A percentile compares a stretch with the other conserved stretches of the same genome.
Evolutionary conservation across 2,329 filamentous ascomycete species (phyloP).

Genomic region (Pezicula carpinea): DNA sequence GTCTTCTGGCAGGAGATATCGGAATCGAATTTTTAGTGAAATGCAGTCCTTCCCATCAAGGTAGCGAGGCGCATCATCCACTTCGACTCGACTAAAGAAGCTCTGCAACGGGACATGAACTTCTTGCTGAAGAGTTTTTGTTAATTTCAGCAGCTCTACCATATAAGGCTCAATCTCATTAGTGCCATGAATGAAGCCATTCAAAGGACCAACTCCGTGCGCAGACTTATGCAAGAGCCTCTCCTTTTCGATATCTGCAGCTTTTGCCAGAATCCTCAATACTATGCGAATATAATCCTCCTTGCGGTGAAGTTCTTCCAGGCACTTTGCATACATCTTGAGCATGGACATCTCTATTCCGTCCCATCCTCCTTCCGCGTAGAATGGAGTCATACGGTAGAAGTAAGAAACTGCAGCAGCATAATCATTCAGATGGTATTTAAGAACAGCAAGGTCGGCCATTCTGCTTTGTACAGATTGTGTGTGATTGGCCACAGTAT

Average conservation of each 20-base stretch:
- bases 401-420: slow-evolving; percentile 72
- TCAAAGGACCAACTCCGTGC: slow-evolving; percentile 9
- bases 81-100: slow-evolving; percentile 67
- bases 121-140: slow-evolving; percentile 46
- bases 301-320: slow-evolving; percentile 69
- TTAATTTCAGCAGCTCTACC: slow-evolving; percentile 25
- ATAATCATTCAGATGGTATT: slow-evolving; percentile 72
- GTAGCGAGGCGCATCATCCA: slow-evolving; percentile 67
- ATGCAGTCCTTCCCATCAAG: slow-evolving; percentile 71
- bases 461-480: slow-evolving; percentile 74
- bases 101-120: slow-evolving; percentile 63
- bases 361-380: slow-evolving; percentile 73
- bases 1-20: slow-evolving; percentile 67
- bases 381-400: slow-evolving; percentile 71
- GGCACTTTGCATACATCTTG: slow-evolving; percentile 77
- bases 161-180: slow-evolving; percentile 23
- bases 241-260: slow-evolving; percentile 50
- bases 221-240: slow-evolving; percentile 35
- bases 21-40: slow-evolving; percentile 60
- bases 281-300: slow-evolving; percentile 77
- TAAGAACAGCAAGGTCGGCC: slow-evolving; percentile 81
- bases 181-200: slow-evolving; percentile 9
- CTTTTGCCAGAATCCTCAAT: slow-evolving; percentile 68
- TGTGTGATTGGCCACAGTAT: slow-evolving; percentile 70
- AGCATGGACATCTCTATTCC: slow-evolving; percentile 78